phyloP scores from a whole-genome alignment of 2,329 filamentous ascomycete species.

The Aspergillus bombycis region DNA sequence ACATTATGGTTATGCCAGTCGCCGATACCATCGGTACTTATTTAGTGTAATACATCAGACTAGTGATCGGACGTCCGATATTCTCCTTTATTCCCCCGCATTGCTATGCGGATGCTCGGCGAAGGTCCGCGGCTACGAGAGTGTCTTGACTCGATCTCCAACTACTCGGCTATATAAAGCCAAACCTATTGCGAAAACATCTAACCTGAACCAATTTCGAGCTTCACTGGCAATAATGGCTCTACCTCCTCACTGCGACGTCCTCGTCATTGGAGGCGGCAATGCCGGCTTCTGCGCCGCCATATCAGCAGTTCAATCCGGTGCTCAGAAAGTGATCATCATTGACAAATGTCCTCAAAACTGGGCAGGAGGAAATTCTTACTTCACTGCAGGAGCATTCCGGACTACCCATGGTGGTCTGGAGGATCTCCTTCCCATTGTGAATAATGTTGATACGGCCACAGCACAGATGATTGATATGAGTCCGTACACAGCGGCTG shows the following conservation, averaged over 20 bases:
- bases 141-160: not conserved
- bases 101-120: not conserved
- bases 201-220: not conserved
- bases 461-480: constrained; percentile 60
- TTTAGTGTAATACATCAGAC: not conserved
- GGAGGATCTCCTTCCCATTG: constrained; percentile 60
- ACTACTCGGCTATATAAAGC: not conserved
- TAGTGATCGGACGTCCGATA: not conserved
- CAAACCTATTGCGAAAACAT: not conserved
- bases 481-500: constrained; percentile 55
- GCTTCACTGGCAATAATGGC: constrained; percentile 3
- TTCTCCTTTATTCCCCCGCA: not conserved
- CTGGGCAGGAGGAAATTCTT: constrained; percentile 67
- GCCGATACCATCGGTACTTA: not conserved
- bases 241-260: constrained; percentile 27
- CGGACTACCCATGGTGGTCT: constrained; percentile 61
- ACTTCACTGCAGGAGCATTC: constrained; percentile 68
- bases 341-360: constrained; percentile 63
- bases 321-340: constrained; percentile 48
- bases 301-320: constrained; percentile 54
- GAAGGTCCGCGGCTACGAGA: not conserved
- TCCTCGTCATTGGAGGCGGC: constrained; percentile 63
- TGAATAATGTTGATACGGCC: constrained; percentile 59
- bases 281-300: constrained; percentile 68
- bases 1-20: constrained; percentile 6